Evolutionary conservation across 306 rosid genomes (phyloP).

Genomic region (Mimosa pudica): DNA sequence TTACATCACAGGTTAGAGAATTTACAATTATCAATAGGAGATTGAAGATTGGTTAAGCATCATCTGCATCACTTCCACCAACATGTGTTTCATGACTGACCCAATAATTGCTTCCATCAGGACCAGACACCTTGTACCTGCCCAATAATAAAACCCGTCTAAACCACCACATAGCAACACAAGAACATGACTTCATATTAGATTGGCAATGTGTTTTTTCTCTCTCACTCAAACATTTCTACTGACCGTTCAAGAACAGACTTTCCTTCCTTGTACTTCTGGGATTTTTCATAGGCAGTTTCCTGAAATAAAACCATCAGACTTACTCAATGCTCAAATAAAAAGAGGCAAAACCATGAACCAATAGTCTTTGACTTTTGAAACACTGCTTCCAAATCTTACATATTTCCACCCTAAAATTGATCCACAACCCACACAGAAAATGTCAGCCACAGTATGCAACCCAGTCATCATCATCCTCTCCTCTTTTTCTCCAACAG

Average conservation of each 20-base stretch:
- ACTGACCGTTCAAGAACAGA: constrained; percentile 81
- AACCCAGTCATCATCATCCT: constrained; percentile 82
- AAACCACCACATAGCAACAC: constrained; percentile 5
- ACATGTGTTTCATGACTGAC: constrained; percentile 69
- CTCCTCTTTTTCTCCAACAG: constrained; percentile 75
- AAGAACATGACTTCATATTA: constrained; percentile 25
- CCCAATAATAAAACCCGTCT: constrained; percentile 43
- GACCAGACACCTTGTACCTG: constrained; percentile 85
- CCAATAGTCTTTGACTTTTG: background rate
- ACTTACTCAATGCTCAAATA: constrained; percentile 33
- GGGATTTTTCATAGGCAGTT: constrained; percentile 66
- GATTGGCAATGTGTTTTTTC: constrained; percentile 25
- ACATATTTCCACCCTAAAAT: constrained; percentile 97
- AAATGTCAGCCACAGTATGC: constrained; percentile 95
- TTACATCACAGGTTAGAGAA: constrained; percentile 45
- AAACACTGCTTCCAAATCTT: constrained; percentile 49
- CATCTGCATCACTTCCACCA: constrained; percentile 95
- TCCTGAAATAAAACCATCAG: constrained; percentile 62
- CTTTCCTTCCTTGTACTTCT: constrained; percentile 82
- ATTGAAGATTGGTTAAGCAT: constrained; percentile 49
- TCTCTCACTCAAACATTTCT: constrained; percentile 36
- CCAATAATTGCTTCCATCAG: constrained; percentile 87
- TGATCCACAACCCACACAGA: constrained; percentile 98
- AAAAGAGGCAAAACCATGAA: constrained; percentile 28
- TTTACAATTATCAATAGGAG: constrained; percentile 60